A percentile compares a stretch with the other conserved stretches of the same genome.
These are phyloP conservation scores for Spinacia oleracea DNA, from an alignment of 179 eudicot genomes.

Conservation along the genomic window DNA sequence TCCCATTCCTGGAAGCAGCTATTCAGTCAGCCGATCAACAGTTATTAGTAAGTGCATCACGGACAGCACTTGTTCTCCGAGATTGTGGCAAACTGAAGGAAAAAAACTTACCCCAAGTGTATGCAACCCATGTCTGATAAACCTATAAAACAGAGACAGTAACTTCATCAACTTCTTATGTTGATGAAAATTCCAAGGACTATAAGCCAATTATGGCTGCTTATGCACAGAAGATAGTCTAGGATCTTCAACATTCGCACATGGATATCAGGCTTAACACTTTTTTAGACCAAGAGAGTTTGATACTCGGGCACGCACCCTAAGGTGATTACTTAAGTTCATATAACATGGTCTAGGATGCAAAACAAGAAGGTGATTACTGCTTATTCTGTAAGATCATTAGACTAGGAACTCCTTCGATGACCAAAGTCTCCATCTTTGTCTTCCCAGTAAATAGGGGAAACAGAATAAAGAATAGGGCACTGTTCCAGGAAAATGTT, in stretches of 20 bases:
- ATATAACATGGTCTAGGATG: not conserved
- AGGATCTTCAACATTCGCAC: not conserved
- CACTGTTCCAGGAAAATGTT: not conserved
- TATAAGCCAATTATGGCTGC: not conserved
- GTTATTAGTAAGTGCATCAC: not conserved
- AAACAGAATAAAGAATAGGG: not conserved
- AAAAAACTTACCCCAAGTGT: not conserved
- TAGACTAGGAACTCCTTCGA: not conserved
- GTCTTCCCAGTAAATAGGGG: no score
- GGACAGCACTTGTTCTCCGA: not conserved
- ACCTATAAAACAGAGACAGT: conserved; percentile 15
- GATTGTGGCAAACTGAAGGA: not conserved
- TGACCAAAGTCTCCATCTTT: not conserved
- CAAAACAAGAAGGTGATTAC: not conserved
- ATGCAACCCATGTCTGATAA: not conserved
- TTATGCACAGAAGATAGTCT: not conserved
- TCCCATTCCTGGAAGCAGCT: not conserved
- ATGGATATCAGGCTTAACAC: no score
- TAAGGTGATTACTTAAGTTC: not conserved
- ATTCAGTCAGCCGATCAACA: not conserved
- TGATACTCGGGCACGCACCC: not conserved
- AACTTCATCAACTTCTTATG: not conserved
- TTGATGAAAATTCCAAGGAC: not conserved
- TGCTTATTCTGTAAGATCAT: no score
- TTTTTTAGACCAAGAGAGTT: not conserved